Evolutionary conservation across 176 grass and related monocot genomes (phyloP), one percentile per base, ranked within the genome.

Genomic region (Bolboschoenus planiculmis): DNA sequence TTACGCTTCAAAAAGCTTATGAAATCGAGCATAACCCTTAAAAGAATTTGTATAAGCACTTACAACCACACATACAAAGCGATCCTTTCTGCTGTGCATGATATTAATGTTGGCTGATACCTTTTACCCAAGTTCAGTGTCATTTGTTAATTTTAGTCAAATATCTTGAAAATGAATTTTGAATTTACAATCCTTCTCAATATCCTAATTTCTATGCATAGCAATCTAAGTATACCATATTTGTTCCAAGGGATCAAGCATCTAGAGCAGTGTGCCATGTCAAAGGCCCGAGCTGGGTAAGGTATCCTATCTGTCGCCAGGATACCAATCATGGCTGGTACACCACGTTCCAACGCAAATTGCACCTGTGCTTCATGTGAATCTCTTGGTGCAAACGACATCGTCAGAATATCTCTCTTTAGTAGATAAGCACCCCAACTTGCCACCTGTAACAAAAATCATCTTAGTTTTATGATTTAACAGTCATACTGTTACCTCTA

Each of bases 361-460:
- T 91, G 94, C 53, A 93, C 94, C 71, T 97, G 91, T 15, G 94
- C 94, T 83, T 90, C 91, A 3, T 97, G 94, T 0, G 91, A 97
- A 78, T 97, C 94, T 83, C 94, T 89, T 57, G 94, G 94, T 29
- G 94, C 94, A 89, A 97, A 97, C 7, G 94, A 97, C 91, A 97
- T 97, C 29, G 94, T 88, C 68, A 87, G 58, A 80, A 97, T 91
- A 65, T 88, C 64, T 85, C 91, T 89, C 77, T 90, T 97, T 33
- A 97, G 75, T 62, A 97, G 89, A 85, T 91, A 97, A 80, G 94
- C 94, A 51, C 94, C 91, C 94, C 94, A 97, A 72, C 94, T 93
- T 81, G 94, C 94, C 10, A 97, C 94, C 94, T 97, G 59, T 23
- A 33, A 34, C 72, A 77, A 9, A 76, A 77, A 26, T 11, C 7